These are phyloP conservation scores for Neospora caninum DNA, from an alignment of 169 alveolate species.

Conservation along the genomic window DNA sequence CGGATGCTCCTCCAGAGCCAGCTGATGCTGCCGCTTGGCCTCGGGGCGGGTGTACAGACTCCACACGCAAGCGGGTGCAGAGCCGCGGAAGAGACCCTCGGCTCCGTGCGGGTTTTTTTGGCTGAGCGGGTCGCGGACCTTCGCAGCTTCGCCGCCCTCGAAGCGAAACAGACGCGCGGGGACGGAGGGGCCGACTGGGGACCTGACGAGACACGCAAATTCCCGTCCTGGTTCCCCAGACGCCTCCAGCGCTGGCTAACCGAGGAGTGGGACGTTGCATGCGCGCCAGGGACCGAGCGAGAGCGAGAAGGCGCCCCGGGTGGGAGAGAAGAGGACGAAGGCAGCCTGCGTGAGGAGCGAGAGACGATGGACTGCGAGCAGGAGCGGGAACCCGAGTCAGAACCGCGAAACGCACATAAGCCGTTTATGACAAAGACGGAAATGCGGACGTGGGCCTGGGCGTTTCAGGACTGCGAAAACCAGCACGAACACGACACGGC, in stretches of 20 bases:
- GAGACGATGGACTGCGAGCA: neutral
- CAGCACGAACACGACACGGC: neutral
- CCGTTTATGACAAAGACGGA: neutral
- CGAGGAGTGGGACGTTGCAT: neutral
- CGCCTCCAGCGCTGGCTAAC: constrained; percentile 13
- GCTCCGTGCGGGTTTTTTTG: neutral
- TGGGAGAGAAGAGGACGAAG: neutral
- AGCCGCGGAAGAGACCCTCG: neutral
- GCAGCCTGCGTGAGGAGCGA: neutral
- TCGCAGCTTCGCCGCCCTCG: neutral
- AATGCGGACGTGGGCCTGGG: neutral
- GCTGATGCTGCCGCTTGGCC: neutral
- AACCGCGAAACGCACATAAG: neutral
- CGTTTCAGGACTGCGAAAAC: neutral
- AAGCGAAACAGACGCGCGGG: neutral
- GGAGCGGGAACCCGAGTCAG: too few species aligned
- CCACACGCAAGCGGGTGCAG: neutral
- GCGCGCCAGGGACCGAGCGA: neutral
- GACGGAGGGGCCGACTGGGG: neutral
- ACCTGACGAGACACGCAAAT: neutral
- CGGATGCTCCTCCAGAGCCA: neutral
- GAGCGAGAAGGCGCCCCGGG: neutral
- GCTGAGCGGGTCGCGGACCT: neutral
- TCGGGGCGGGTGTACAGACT: neutral
- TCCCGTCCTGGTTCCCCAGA: neutral